Conservation (phyloP, 441 rosid species). For the Adansonia gregorii region DNA sequence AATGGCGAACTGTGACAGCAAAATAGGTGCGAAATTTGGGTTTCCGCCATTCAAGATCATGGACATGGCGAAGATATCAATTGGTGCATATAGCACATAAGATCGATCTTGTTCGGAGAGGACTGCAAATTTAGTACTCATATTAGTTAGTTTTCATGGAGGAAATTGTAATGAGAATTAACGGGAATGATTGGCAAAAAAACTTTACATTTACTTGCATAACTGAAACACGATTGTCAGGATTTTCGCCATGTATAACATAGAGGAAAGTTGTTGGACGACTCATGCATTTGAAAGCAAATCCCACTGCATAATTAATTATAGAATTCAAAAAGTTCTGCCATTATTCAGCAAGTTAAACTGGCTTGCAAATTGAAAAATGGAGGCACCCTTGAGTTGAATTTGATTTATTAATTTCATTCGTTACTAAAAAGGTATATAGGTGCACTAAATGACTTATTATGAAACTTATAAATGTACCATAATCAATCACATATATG, state of each 20-base stretch:
- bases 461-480: too few relatives aligned
- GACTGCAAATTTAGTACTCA: background rate
- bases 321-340: background rate
- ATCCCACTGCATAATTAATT: conserved; percentile 45
- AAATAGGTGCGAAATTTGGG: conserved; percentile 33
- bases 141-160: background rate
- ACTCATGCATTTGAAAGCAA: conserved; percentile 32
- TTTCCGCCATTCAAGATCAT: conserved; percentile 39
- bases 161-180: background rate
- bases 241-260: background rate
- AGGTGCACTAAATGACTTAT: too few relatives aligned
- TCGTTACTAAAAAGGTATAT: too few relatives aligned
- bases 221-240: conserved; percentile 6
- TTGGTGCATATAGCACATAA: conserved; percentile 47
- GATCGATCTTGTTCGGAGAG: conserved; percentile 22
- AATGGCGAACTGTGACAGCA: conserved; percentile 52
- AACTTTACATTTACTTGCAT: conserved; percentile 13
- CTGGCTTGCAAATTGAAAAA: too few relatives aligned
- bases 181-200: background rate
- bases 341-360: too few relatives aligned
- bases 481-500: too few relatives aligned
- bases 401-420: too few relatives aligned
- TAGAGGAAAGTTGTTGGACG: conserved; percentile 35
- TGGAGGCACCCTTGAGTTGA: too few relatives aligned
- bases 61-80: conserved; percentile 36